Evolutionary conservation across 345 rosid species (phyloP), one percentile per base, ranked within the genome.

Genomic region (Brassica incana): DNA sequence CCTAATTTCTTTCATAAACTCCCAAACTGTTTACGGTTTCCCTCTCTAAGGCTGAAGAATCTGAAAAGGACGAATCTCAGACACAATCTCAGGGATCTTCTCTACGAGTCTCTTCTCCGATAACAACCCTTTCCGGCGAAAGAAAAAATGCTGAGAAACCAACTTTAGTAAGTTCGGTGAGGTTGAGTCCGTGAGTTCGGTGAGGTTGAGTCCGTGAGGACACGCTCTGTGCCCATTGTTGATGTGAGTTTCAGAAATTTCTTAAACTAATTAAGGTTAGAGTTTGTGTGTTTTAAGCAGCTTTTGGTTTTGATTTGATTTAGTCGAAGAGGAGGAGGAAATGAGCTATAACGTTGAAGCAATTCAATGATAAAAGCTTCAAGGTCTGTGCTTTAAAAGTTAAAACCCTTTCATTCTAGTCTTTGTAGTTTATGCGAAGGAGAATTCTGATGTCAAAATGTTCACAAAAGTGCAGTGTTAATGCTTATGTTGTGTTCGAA

Each of bases 401-500:
- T 4, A 30, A 25, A 73, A 65, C 14, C 30, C 1, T 58, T 43
- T 8, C 11, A 36, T 59, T 30, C 15, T 1, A 18, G 14, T 56
- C 11, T 73, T 2, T 61, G 29, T 8, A 10, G 30, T 25, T 65
- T 52, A 1, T 2, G 18, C 59, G 67, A 29, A 27, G 35, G 35
- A 48, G 23, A 43, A 4, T 16, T 58, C 65, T 56, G 23, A 78
- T 82, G 62, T 48, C 16, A 52, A 1, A 65, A 36, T 76, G 38
- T 58, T 67, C 5, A 12, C 78, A 30, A 29, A 45, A 36, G 18
- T 82, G 91, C 87, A 93, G 99, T 83, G 93, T 93, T 69, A 90
- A 93, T 85, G 98, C 98, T 0, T 96, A 93, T 71, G 70, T 96
- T 64, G 99, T 96, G 71, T 95, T 90, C 83, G 85, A 90, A 77